phyloP scores from a whole-genome alignment of 257 asterid genomes.

The Capsicum rhomboideum region DNA sequence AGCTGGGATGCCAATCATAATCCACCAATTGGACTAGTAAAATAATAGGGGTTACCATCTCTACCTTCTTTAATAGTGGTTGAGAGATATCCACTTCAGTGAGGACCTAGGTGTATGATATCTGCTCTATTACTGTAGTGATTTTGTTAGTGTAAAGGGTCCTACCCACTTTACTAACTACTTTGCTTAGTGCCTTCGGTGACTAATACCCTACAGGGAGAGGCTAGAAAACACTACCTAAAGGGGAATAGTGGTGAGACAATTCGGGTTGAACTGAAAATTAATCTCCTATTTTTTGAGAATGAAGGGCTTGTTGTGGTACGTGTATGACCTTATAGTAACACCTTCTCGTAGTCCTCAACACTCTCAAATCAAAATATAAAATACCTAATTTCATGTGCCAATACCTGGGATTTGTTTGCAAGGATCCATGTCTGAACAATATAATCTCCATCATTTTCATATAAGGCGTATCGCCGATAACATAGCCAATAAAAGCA shows the following conservation, averaged over 20 bases:
- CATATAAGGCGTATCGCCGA: neutral
- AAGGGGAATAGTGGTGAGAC: accelerated
- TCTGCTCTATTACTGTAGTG: neutral
- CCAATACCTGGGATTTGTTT: too few relatives aligned
- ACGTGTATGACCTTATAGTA: too few relatives aligned
- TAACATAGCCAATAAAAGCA: neutral
- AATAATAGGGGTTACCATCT: too few relatives aligned
- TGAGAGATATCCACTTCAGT: neutral
- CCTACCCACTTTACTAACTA: neutral
- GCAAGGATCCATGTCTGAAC: too few relatives aligned
- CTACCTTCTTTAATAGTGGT: neutral
- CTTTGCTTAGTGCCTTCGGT: neutral
- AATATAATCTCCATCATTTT: neutral
- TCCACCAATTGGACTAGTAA: too few relatives aligned
- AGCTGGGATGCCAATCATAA: too few relatives aligned
- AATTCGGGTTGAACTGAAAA: neutral
- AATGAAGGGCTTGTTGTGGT: neutral
- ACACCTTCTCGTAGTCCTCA: too few relatives aligned
- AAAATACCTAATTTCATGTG: too few relatives aligned
- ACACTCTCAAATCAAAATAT: too few relatives aligned
- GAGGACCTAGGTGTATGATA: neutral
- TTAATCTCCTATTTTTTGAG: neutral
- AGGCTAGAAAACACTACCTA: neutral
- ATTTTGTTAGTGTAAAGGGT: neutral
- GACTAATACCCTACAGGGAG: neutral